Evolutionary conservation across 345 rosid species (phyloP), one percentile per base, ranked within the genome.

Genomic region (Boechera stricta): DNA sequence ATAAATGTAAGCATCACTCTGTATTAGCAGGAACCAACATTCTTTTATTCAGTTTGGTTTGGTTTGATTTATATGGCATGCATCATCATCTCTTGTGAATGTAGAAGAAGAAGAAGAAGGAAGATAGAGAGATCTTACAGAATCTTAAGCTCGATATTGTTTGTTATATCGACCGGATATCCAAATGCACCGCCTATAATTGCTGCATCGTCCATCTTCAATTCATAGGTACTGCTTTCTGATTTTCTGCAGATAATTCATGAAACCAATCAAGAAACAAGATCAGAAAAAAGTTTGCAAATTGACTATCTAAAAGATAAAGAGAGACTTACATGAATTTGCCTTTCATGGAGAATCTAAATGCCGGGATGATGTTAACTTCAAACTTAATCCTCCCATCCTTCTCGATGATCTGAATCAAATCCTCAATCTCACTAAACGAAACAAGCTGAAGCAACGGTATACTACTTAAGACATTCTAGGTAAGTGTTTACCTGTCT

Each of bases 311-410:
- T 26, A 7, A 36, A 62, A 29, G 56, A 47, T 10, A 54, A 39
- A 24, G 63, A 18, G 47, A 51, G 58, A 84, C 95, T 87, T 84
- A 89, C 98, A 68, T 82, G 64, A 79, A 87, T 16, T 74, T 82
- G 68, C 98, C 98, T 49, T 69, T 87, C 94, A 90, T 88, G 72
- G 98, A 89, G 87, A 95, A 95, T 78, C 88, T 89, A 73, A 92
- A 75, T 5, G 97, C 96, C 1, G 91, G 90, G 4, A 89, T 65
- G 73, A 87, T 88, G 83, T 85, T 84, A 7, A 88, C 97, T 45
- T 77, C 80, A 64, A 92, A 92, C 87, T 92, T 92, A 16, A 92
- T 71, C 29, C 84, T 84, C 47, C 85, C 93, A 61, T 84, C 84
- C 74, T 80, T 85, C 67, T 79, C 86, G 39, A 92, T 84, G 26